These are phyloP conservation scores for Amesomyces nigricolor DNA, from an alignment of 2,329 filamentous ascomycete genomes.

Conservation along the genomic window DNA sequence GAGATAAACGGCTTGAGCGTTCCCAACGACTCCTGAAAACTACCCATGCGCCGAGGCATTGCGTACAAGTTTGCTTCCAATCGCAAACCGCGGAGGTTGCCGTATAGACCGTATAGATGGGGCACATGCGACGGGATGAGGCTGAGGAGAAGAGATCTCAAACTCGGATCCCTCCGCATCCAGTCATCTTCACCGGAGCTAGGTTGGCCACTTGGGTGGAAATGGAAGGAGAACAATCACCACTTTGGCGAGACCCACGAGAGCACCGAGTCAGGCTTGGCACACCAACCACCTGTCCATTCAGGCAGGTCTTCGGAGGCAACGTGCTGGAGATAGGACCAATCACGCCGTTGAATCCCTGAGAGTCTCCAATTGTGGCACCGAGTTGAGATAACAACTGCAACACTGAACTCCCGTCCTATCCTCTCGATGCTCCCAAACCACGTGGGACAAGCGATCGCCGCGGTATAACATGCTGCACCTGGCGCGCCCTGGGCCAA, in stretches of 20 bases:
- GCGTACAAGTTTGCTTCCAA: no score
- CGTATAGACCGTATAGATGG: no score
- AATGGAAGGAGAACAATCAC: conserved; percentile 4
- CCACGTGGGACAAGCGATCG: not conserved
- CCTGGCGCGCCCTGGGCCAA: not conserved
- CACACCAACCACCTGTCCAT: conserved; percentile 19
- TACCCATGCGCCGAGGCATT: no score
- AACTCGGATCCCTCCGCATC: not conserved
- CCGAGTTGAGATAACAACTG: conserved; percentile 11
- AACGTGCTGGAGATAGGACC: conserved; percentile 16
- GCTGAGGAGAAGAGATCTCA: not conserved
- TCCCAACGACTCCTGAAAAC: no score
- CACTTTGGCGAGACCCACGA: not conserved
- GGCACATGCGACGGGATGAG: not conserved
- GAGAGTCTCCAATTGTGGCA: conserved; percentile 9
- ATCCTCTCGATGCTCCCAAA: not conserved
- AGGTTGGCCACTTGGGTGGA: conserved; percentile 2
- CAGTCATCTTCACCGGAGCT: not conserved
- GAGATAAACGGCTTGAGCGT: no score
- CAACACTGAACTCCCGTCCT: conserved; percentile 2
- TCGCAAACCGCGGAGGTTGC: no score
- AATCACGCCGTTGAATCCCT: conserved; percentile 17
- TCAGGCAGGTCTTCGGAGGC: conserved; percentile 21
- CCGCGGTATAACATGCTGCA: not conserved
- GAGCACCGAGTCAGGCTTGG: conserved; percentile 9